Percentiles rank a stretch among this genome's conserved stretches.
Conservation (phyloP, 371 early-diverging fungal species). For the Rhizopus sp. region DNA sequence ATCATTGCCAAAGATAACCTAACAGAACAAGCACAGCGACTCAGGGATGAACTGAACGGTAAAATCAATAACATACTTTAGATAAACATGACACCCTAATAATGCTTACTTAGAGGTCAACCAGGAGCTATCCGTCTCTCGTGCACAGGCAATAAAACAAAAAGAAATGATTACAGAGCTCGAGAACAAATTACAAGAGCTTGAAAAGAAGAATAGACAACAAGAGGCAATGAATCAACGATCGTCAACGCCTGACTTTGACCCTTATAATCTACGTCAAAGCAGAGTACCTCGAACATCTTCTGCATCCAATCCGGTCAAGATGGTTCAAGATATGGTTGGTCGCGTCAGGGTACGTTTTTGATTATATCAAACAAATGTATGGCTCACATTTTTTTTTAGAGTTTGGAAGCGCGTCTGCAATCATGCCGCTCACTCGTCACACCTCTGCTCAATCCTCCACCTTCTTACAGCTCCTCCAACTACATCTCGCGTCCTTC, state of each 20-base stretch:
- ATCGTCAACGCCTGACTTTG: slow-evolving; percentile 42
- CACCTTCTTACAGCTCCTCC: slow-evolving; percentile 54
- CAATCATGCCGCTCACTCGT: slow-evolving; percentile 69
- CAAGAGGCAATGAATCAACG: slow-evolving; percentile 27
- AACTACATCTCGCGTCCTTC: slow-evolving; percentile 30
- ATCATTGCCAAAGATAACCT: slow-evolving; percentile 67
- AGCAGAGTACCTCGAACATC: slow-evolving; percentile 44
- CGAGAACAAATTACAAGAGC: slow-evolving; percentile 39
- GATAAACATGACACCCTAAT: too few relatives aligned
- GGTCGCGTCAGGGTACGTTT: slow-evolving; percentile 53
- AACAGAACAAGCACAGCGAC: slow-evolving; percentile 72
- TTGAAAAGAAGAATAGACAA: slow-evolving; percentile 37
- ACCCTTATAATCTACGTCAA: slow-evolving; percentile 31
- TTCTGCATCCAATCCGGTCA: slow-evolving; percentile 57
- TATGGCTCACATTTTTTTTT: neutral
- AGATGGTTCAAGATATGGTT: slow-evolving; percentile 75
- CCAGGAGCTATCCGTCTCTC: slow-evolving; percentile 59
- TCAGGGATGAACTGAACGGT: slow-evolving; percentile 80
- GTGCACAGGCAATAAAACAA: slow-evolving; percentile 46
- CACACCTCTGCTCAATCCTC: slow-evolving; percentile 65
- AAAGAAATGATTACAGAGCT: slow-evolving; percentile 35
- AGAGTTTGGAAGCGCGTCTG: slow-evolving; percentile 65
- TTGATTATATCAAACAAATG: neutral
- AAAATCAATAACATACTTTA: slow-evolving; percentile 1
- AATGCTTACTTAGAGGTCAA: slow-evolving; percentile 46